Evolutionary conservation across 768 basidiomycete species (phyloP), one percentile per base, ranked within the genome.

Genomic region (Lactarius hatsudake): DNA sequence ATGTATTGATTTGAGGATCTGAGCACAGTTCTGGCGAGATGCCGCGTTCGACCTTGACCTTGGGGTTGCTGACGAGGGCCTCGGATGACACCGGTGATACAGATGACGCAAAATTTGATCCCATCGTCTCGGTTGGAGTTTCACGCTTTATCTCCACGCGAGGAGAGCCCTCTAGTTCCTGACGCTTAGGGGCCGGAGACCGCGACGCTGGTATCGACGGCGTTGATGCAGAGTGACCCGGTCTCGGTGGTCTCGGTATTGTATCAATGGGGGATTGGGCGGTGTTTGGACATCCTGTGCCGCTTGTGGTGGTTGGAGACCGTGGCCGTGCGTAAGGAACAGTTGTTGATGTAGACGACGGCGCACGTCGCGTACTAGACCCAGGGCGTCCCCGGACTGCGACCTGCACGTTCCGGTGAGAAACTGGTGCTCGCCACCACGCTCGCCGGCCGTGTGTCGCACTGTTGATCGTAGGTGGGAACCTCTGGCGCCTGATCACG

Each of bases 21-120:
- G 38, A 4, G n/a, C 32, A 38, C 23, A 69, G 15, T 12, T 43
- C 68, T 15, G 70, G 70, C n/a, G 70, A 66, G 34, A 42, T 10
- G 43, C 55, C 63, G 40, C 62, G 70, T 62, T 69, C 68, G 9
- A 55, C 32, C 62, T 71, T 70, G 18, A 70, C 40, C 32, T n/a
- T 36, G 32, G 28, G 32, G 9, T 65, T 53, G 18, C 58, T 48
- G n/a, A 65, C 68, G 23, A 70, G 43, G 15, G 65, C 61, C 53
- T 64, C 59, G 7, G 63, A 59, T 9, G 63, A 57, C n/a, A 62
- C 55, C 8, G 59, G 61, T 12, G 63, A 57, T 15, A 26, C n/a
- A 54, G 60, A 53, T 45, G 43, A 23, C 23, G 36, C 34, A 7
- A 32, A 34, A 23, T 17, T 20, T 13, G 57, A 28, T 15, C 15